Evolutionary conservation across 2,329 filamentous ascomycete species (phyloP), one percentile per base, ranked within the genome.

Genomic region (Ophiosphaerella narmari): DNA sequence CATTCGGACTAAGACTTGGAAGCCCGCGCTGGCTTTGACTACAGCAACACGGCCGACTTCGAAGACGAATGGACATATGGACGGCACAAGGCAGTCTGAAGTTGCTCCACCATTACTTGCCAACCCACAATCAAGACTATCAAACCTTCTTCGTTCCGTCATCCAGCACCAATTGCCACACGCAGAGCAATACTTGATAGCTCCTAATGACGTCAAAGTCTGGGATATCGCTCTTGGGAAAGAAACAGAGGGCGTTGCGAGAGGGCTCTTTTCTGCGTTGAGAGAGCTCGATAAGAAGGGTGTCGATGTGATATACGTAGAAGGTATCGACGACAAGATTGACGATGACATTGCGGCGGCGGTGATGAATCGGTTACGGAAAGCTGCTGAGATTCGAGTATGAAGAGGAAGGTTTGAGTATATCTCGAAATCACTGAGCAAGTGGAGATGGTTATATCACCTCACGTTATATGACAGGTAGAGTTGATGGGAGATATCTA

Each of bases 291-390:
- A 99, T 71, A 84, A 86, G 63, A 80, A 85, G 55, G 83, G 86
- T 26, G 91, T 91, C 4, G 86, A 94, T 67, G 80, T 88, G 16
- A 97, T 99, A 44, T 89, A 92, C 61, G 90, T 97, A 9, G 94
- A 99, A 71, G 93, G 93, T 2, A 89, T 97, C 49, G 74, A 78
- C 16, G 80, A 85, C 53, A 88, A 89, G 46, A 62, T 69, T 52
- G 85, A 88, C 51, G 86, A 88, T 29, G 89, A 94, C 68, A 87
- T 94, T 61, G 91, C 91, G 16, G 90, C 90, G 21, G 94, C 78
- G 3, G 72, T 81, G 16, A 81, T 81, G 78, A 81, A 81, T 46
- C 63, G 78, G 41, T 57, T 81, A 12, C 70, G 78, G 35, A 81
- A 81, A 57, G 78, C 78, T 7, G 78, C 78, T 14, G 68, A 72